A percentile compares a stretch with the other conserved stretches of the same genome.
These are phyloP conservation scores for Pseudogymnoascus sp. DNA, from an alignment of 2,329 filamentous ascomycete genomes.

Conservation along the genomic window DNA sequence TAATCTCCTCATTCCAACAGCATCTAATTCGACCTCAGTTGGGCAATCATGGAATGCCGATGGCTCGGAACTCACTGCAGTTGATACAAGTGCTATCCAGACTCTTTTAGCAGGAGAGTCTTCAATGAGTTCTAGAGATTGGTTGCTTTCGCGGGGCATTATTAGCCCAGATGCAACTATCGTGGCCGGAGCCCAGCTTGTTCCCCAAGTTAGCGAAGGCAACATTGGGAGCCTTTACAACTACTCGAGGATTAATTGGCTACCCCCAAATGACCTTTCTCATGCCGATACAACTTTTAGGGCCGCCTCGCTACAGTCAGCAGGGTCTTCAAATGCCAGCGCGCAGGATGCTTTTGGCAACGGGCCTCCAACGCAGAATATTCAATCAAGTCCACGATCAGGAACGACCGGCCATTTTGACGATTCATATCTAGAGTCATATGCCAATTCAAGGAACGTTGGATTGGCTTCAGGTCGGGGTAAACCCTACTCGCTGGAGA, in stretches of 20 bases:
- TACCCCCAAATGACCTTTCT: not conserved
- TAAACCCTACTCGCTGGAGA: not conserved
- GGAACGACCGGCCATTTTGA: not conserved
- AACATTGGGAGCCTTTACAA: constrained; percentile 11
- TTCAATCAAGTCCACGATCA: not conserved
- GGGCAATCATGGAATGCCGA: constrained; percentile 8
- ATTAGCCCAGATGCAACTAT: constrained; percentile 7
- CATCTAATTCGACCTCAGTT: not conserved
- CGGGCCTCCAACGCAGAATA: not conserved
- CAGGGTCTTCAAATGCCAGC: not conserved
- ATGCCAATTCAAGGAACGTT: not conserved
- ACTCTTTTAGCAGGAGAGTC: not conserved
- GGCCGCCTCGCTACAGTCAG: not conserved
- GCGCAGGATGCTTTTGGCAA: not conserved
- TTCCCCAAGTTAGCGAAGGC: constrained; percentile 11
- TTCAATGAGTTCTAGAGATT: not conserved
- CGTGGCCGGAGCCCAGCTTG: constrained; percentile 5
- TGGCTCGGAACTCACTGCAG: constrained; percentile 1
- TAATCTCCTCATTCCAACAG: not conserved
- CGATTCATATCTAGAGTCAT: not conserved
- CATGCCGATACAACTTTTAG: not conserved
- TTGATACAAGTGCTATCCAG: not conserved
- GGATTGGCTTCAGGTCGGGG: not conserved
- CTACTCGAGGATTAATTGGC: constrained; percentile 12
- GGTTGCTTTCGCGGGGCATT: not conserved